A percentile compares a stretch with the other conserved stretches of the same genome.
These are phyloP conservation scores for Penicillium sp. DNA, from an alignment of 2,329 filamentous ascomycete genomes.

Conservation along the genomic window DNA sequence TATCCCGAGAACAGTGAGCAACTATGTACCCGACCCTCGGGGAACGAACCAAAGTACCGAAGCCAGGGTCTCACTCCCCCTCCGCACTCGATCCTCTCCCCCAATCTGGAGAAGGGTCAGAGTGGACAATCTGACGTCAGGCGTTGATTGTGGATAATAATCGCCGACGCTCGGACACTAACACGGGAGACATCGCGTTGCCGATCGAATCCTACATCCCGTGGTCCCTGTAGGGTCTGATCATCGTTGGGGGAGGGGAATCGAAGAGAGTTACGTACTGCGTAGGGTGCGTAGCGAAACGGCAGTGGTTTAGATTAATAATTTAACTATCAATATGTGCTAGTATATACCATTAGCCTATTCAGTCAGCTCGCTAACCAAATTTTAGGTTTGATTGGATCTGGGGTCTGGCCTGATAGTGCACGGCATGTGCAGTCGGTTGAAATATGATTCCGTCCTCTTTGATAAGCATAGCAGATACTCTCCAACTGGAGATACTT, in stretches of 20 bases:
- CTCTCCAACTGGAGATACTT: too few relatives aligned
- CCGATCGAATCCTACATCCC: slow-evolving; percentile 15
- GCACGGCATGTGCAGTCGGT: too few relatives aligned
- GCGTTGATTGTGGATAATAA: not conserved
- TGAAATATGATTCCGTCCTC: too few relatives aligned
- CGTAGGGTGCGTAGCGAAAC: not conserved
- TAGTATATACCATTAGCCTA: slow-evolving; percentile 8
- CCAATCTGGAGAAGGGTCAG: not conserved
- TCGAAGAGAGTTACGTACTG: not conserved
- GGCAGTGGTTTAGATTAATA: too few relatives aligned
- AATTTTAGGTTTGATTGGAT: too few relatives aligned
- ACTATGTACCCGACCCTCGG: too few relatives aligned
- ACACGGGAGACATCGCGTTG: slow-evolving; percentile 4
- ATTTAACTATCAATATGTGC: too few relatives aligned
- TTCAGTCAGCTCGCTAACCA: slow-evolving; percentile 5
- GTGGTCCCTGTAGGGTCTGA: not conserved
- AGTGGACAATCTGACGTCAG: slow-evolving; percentile 14
- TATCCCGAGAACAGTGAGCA: slow-evolving; percentile 1
- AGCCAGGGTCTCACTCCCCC: too few relatives aligned
- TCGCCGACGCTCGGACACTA: slow-evolving; percentile 12
- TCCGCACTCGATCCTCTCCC: not conserved
- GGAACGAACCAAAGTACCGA: not conserved
- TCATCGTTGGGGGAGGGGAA: slow-evolving; percentile 7
- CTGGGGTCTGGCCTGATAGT: too few relatives aligned
- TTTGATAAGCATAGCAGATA: too few relatives aligned